Evolutionary conservation across 192 early-diverging fungal species (phyloP), one percentile per base, ranked within the genome.

Genomic region (Gonapodya sp.): DNA sequence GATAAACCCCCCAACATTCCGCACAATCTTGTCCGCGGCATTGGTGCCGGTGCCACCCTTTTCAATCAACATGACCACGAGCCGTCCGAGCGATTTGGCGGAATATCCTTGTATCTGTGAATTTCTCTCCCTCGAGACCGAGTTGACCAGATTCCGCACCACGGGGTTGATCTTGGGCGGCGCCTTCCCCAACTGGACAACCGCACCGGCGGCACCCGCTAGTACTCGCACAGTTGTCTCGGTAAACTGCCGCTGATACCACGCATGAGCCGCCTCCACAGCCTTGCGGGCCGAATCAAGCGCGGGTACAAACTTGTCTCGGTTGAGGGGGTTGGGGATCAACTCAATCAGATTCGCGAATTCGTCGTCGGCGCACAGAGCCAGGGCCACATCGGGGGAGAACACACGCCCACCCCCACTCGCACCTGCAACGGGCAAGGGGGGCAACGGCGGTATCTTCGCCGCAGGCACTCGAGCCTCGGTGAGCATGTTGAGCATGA

Each of bases 91-190:
- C 85, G 0, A 91, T 88, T 34, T 92, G 90, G 0, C 35, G 0
- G 91, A 91, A 31, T 87, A 86, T 8, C 93, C 87, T 81, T 94
- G 93, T 34, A 94, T 79, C 46, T 89, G 83, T 34, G 81, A 84
- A 32, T 87, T 88, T 8, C 72, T 81, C 83, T 94, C 93, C 36
- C 82, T 83, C 84, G 95, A 94, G 80, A 97, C 87, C 18, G 92
- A 90, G 64, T 93, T 91, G 95, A 97, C 98, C 34, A 99, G 84
- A 73, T 92, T 85, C 32, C 95, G 91, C 73, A 98, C 92, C 2
- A 99, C 85, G 0, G 92, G 90, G 81, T 94, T 96, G 2, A 97
- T 87, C 83, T 95, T 96, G 0, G 86, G 79, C 1, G 98, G 96
- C 16, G 98, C 85, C 0, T 81, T 85, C 1, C 93, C 94, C 34